Evolutionary conservation across 129 eudicot genomes (phyloP), one percentile per base, ranked within the genome.

Genomic region (Tagetes erecta): DNA sequence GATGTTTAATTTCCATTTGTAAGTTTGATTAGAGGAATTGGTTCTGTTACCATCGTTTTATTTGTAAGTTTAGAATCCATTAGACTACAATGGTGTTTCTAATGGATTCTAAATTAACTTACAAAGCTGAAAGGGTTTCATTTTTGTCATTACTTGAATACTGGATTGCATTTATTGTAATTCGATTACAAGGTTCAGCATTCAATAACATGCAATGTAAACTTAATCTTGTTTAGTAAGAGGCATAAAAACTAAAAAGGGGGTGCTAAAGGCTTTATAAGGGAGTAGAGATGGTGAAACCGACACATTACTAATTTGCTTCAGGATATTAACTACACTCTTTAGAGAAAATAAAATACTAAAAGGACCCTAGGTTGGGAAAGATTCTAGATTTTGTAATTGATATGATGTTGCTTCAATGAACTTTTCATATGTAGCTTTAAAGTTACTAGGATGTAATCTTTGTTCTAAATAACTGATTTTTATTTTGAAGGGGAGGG

Each of bases 401-500:
- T 50, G 63, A 52, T 51, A 38, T 34, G 6, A 36, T 70, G 30
- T 12, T 50, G 12, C n/a, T 40, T 52, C 13, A 51, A 37, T 70
- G 47, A 35, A 27, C 2, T 51, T 70, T 38, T 38, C 70, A 14
- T 62, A 31, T 3, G 49, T 37, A 45, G 39, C 12, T 11, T 55
- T 4, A 36, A 36, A 34, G 36, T 63, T 33, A 62, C 8, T 36
- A 56, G 47, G 38, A 67, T 14, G 57, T 45, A 13, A 45, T 65
- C 57, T 27, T 55, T 20, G 27, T 45, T 51, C 1, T 30, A 10
- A n/a, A 41, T 73, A 46, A n/a, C 37, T 59, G 64, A 59, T 50
- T 46, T 64, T 1, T 42, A 55, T 69, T 71, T 79, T 84, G 72
- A 69, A 93, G 98, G 91, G 73, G 89, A 85, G 73, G 92, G 88